These are phyloP conservation scores for Vaccinium macrocarpon DNA, from an alignment of 148 eudicot species.

Conservation along the genomic window DNA sequence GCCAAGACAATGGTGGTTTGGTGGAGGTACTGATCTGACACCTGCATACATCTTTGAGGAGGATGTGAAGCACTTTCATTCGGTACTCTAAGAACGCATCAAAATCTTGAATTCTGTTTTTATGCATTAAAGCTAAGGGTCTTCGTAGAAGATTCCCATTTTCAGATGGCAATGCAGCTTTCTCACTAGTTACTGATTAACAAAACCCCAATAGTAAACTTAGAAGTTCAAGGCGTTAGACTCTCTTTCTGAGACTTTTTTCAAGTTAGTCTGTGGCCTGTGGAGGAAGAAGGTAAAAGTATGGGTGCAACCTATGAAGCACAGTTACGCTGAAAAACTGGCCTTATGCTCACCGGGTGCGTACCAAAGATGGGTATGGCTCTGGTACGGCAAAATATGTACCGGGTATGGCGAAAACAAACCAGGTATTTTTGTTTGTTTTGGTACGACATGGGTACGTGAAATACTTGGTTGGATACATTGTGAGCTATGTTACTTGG, in stretches of 20 bases:
- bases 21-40: conserved; percentile 97
- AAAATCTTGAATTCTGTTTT: conserved; percentile 7
- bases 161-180: not conserved
- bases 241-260: not conserved
- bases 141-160: not conserved
- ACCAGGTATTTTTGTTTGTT: too few relatives aligned
- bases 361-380: too few relatives aligned
- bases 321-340: too few relatives aligned
- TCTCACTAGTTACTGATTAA: not conserved
- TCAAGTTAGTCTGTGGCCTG: not conserved
- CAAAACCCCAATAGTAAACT: not conserved
- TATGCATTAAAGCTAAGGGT: not conserved
- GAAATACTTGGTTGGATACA: too few relatives aligned
- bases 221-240: not conserved
- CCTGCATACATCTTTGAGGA: conserved; percentile 96
- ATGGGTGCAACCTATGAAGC: not conserved
- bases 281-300: not conserved
- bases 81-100: conserved; percentile 42
- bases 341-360: too few relatives aligned
- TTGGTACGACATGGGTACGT: too few relatives aligned
- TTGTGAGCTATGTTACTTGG: too few relatives aligned
- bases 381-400: too few relatives aligned
- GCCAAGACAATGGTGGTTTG: conserved; percentile 99
- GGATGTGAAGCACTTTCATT: conserved; percentile 94
- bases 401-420: too few relatives aligned